A percentile compares a stretch with the other conserved stretches of the same genome.
These are phyloP conservation scores for Artemisia argyi DNA, from an alignment of 129 eudicot species.

Conservation along the genomic window DNA sequence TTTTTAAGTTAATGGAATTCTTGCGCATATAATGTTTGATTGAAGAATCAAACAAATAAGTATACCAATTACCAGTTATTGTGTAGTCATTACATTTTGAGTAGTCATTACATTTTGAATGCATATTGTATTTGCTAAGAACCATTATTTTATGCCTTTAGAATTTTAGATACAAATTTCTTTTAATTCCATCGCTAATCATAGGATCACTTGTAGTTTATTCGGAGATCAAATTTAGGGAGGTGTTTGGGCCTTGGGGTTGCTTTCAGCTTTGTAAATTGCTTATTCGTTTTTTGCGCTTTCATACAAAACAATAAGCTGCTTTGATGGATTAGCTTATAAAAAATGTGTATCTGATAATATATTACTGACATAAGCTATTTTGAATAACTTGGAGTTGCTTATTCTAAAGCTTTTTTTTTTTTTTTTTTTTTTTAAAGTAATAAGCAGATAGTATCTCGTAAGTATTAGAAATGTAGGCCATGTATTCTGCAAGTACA, in stretches of 20 bases:
- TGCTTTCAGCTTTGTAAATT: too few relatives aligned
- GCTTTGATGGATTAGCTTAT: too few relatives aligned
- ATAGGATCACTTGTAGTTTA: not conserved
- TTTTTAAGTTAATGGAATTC: conserved; percentile 18
- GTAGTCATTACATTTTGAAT: conserved; percentile 11
- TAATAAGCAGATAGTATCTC: too few relatives aligned
- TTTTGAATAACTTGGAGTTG: too few relatives aligned
- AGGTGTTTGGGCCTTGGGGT: too few relatives aligned
- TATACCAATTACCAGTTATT: conserved; percentile 2
- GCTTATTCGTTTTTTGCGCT: too few relatives aligned
- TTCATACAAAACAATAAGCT: too few relatives aligned
- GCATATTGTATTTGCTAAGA: not conserved
- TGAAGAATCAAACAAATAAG: conserved; percentile 21
- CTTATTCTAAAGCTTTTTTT: too few relatives aligned
- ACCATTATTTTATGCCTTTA: not conserved
- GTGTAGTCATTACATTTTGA: too few relatives aligned
- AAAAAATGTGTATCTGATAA: too few relatives aligned
- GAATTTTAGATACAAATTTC: conserved; percentile 24
- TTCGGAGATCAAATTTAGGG: not conserved
- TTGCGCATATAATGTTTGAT: conserved; percentile 15
- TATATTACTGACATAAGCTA: too few relatives aligned
- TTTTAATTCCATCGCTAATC: conserved; percentile 10
- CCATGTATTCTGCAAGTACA: not conserved
- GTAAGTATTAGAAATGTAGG: not conserved
- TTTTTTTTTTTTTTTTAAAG: too few relatives aligned